Base-by-base conservation (phyloP, 345 rosid genomes). In the Gossypium bickii region DNA sequence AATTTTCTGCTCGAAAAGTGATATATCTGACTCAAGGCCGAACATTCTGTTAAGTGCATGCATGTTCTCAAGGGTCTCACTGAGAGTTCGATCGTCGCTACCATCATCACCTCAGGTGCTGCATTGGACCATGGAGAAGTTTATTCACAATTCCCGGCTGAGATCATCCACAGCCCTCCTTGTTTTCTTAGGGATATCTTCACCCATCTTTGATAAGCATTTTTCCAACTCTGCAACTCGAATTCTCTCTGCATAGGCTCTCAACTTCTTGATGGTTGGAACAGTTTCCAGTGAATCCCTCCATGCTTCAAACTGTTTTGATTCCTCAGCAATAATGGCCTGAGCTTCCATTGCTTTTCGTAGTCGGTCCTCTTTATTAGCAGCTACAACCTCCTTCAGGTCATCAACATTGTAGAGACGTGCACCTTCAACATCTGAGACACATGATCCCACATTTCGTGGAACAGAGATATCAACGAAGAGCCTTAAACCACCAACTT, bases 331-430 rank as follows among this genome's bases (percentile, higher is more conserved):
- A 44, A 93, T 90, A 75, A 95, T 93, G 22, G 85, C 83, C 70
- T 88, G 96, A 82, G 99, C 99, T 86, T 95, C 99, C 96, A 87
- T 88, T 43, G 97, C 99, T 82, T 91, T 93, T 60, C 94, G 82
- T 70, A 93, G 80, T 20, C 98, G 86, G 71, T 95, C 99, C 84
- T 95, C 98, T 83, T 93, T 95, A 62, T 95, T 95, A 48, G 99
- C 97, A 55, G 97, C 94, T 74, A 95, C 99, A n/a, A 95, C 99
- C 85, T 95, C 99, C 84, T 93, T 93, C 47, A 95, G 96, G 85
- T 93, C 93, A 66, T 93, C 99, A 7, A 93, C 96, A 59, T 95
- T 95, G 85, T 91, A 95, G 73, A 95, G 94, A 18, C 82, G 78
- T 2, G 86, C 82, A 64, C 82, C 74, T 71, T 83, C 88, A 29